Evolutionary conservation across 2,329 filamentous ascomycete genomes (phyloP), one percentile per base, ranked within the genome.

Genomic region (Penicillium sp.): DNA sequence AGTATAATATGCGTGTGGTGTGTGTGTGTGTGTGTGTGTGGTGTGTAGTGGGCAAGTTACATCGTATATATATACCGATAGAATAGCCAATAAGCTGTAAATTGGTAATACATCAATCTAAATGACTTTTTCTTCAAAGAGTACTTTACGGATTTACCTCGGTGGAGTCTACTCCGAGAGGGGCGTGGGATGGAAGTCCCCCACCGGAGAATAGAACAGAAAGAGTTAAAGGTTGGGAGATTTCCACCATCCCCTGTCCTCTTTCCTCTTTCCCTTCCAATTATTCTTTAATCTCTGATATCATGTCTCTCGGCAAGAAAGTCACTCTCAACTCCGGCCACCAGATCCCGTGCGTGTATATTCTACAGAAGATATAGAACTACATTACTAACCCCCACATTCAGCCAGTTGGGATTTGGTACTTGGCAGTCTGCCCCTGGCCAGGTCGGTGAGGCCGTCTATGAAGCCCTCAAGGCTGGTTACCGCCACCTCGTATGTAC

Each of bases 301-400:
- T 47, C 47, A 76, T 76, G 73, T 76, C 73, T 70, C 71, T 75
- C 62, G 72, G 72, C 48, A 75, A 72, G 63, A 75, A 72, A 57
- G 69, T 70, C 50, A 70, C 68, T 52, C 70, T 76, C 52, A 76
- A 71, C 70, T 68, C 72, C 51, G 73, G 73, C 56, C 62, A 68
- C 56, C 56, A 72, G 63, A 74, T 75, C 63, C 73, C 73, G 73
- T 75, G 69, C 50, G 73, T 69, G 72, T 69, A 41, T 25, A 39
- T 39, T 38, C 36, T 23, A 19, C 19, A 2, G 16, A 21, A 25
- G 11, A 11, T 10, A 47, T 4, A 11, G 21, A 29, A 23, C 39
- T 56, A 9, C 7, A 56, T 21, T 2, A 19, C 31, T 25, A n/a
- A 46, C 57, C 44, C 44, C 7, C 36, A n/a, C 31, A 3, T 40